Evolutionary conservation across 2,329 filamentous ascomycete genomes (phyloP).

Genomic region (Monosporascus sp.): DNA sequence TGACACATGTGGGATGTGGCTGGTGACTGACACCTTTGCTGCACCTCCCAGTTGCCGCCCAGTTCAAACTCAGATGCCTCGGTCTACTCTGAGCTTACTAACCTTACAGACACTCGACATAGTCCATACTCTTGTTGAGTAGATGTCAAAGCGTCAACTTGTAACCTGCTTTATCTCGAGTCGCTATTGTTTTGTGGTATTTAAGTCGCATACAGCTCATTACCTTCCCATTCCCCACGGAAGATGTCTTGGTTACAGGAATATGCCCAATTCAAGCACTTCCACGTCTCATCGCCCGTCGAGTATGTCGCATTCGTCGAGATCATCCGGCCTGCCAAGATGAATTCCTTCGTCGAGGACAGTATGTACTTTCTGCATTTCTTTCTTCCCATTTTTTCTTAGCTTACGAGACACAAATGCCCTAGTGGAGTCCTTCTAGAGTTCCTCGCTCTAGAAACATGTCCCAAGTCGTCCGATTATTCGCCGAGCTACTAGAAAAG

Average conservation of each 20-base stretch:
- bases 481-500: too few relatives aligned
- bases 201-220: background rate
- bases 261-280: constrained; percentile 55
- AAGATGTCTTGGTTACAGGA: constrained; percentile 18
- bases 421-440: too few relatives aligned
- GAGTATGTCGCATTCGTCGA: constrained; percentile 83
- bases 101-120: background rate
- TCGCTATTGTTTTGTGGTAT: too few relatives aligned
- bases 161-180: too few relatives aligned
- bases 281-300: constrained; percentile 66
- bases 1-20: background rate
- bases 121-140: too few relatives aligned
- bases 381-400: too few relatives aligned
- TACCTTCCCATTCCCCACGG: too few relatives aligned
- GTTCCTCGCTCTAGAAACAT: too few relatives aligned
- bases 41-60: background rate
- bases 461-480: too few relatives aligned
- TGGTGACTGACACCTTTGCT: background rate
- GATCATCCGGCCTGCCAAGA: constrained; percentile 79
- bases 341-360: constrained; percentile 79
- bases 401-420: too few relatives aligned
- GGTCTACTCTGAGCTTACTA: background rate
- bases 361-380: constrained; percentile 25
- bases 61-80: background rate
- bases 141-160: too few relatives aligned